phyloP scores from a whole-genome alignment of 2,329 filamentous ascomycete species.

The Colletotrichum musae region DNA sequence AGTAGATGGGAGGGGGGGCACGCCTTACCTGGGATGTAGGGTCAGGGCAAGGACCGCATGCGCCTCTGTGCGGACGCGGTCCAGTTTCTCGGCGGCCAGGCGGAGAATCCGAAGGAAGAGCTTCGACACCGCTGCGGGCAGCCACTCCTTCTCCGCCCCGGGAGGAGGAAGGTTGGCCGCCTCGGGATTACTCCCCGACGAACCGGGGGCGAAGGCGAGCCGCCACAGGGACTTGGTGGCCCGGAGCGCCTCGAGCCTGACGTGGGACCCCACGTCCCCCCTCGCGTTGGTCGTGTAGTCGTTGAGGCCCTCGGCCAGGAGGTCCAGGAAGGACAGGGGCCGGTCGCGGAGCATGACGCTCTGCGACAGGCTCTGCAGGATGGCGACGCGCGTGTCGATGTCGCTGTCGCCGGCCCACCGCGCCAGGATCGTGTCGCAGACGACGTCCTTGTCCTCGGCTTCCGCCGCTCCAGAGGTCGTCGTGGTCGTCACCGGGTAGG shows the following conservation, averaged over 20 bases:
- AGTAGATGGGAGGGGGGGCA: not conserved
- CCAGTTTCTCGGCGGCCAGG: conserved; percentile 89
- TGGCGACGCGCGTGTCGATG: conserved; percentile 67
- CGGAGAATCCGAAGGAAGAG: conserved; percentile 71
- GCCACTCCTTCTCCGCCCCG: conserved; percentile 40
- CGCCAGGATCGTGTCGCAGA: conserved; percentile 61
- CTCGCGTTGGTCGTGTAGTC: conserved; percentile 93
- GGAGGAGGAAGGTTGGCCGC: not conserved
- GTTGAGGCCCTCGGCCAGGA: conserved; percentile 75
- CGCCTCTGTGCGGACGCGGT: conserved; percentile 82
- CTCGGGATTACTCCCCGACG: conserved; percentile 32
- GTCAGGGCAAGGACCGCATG: conserved; percentile 66
- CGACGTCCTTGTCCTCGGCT: conserved; percentile 47
- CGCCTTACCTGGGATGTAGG: conserved; percentile 61
- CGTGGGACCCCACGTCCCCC: conserved; percentile 91
- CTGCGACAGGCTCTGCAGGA: conserved; percentile 68
- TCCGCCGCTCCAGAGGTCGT: conserved; percentile 32
- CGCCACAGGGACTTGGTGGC: conserved; percentile 78
- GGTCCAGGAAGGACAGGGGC: conserved; percentile 56
- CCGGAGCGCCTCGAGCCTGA: conserved; percentile 84
- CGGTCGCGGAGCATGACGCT: conserved; percentile 61
- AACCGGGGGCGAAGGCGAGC: conserved; percentile 36
- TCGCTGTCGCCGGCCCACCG: conserved; percentile 67
- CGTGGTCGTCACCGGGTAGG: conserved; percentile 57
- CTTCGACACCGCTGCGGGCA: conserved; percentile 49